phyloP scores from a whole-genome alignment of 177 flowering plant genomes.

The Vitis hybrid region DNA sequence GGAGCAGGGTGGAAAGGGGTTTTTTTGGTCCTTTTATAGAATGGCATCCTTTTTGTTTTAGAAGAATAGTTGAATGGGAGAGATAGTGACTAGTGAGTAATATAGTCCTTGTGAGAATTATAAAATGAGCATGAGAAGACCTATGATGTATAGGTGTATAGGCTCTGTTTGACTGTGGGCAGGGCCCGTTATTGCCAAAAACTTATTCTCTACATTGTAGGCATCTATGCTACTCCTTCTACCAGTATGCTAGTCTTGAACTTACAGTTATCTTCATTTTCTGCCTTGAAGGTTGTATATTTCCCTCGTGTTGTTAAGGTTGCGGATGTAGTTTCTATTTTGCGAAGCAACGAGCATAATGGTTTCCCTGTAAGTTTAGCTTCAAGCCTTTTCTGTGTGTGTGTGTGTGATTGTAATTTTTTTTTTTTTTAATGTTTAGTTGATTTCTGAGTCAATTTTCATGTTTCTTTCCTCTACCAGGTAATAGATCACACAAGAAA shows the following conservation, averaged over 20 bases:
- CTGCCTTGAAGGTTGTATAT: conserved; percentile 60
- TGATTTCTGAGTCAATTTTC: background rate
- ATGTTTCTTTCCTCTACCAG: conserved; percentile 25
- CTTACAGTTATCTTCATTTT: conserved; percentile 9
- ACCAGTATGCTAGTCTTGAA: conserved; percentile 3
- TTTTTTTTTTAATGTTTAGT: conserved; percentile 6
- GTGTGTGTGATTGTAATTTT: background rate
- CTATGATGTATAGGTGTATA: no score
- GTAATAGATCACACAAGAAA: conserved; percentile 77
- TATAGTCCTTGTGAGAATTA: no score
- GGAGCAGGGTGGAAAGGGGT: no score
- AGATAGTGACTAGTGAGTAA: no score
- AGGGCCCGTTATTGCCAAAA: no score
- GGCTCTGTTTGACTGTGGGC: no score
- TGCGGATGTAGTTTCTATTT: conserved; percentile 65
- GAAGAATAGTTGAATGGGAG: no score
- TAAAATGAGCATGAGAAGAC: no score
- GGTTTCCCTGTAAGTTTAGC: conserved; percentile 86
- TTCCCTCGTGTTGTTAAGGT: conserved; percentile 89
- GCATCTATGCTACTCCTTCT: background rate
- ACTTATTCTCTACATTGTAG: no score
- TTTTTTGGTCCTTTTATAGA: no score
- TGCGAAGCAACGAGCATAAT: conserved; percentile 76
- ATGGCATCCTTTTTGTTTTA: no score
- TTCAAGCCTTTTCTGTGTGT: background rate